These are phyloP conservation scores for Arabis hirsuta DNA, from an alignment of 345 rosid species.

Conservation along the genomic window DNA sequence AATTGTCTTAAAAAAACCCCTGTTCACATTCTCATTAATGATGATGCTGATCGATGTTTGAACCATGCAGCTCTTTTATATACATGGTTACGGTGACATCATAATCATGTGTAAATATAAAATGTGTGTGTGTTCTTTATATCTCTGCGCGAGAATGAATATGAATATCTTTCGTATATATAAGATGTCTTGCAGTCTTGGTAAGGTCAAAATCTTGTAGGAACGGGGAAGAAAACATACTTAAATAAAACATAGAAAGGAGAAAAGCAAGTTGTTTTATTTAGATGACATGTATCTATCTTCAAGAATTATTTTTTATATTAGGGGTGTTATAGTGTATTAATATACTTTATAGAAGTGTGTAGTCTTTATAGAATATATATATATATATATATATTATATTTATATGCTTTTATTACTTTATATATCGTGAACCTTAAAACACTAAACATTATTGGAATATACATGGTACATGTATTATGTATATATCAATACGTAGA, in stretches of 20 bases:
- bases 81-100: conserved; percentile 34
- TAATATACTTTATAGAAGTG: background rate
- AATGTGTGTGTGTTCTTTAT: background rate
- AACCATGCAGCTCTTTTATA: conserved; percentile 21
- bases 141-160: conserved; percentile 17
- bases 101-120: conserved; percentile 23
- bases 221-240: conserved; percentile 17
- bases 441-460: conserved; percentile 7
- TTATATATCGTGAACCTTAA: conserved; percentile 25
- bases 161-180: conserved; percentile 13
- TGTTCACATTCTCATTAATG: conserved; percentile 24
- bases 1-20: conserved; percentile 22
- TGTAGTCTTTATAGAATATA: background rate
- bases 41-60: conserved; percentile 20
- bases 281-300: background rate
- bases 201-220: conserved; percentile 30
- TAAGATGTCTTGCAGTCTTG: conserved; percentile 25
- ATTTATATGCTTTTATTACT: background rate
- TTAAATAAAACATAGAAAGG: background rate
- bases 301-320: conserved; percentile 11
- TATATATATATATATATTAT: background rate
- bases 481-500: conserved; percentile 1
- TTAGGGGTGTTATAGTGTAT: background rate
- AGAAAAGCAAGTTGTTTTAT: background rate
- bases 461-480: background rate